Evolutionary conservation across 164 flowering plant genomes (phyloP), one percentile per base, ranked within the genome.

Genomic region (Akebia trifoliata): DNA sequence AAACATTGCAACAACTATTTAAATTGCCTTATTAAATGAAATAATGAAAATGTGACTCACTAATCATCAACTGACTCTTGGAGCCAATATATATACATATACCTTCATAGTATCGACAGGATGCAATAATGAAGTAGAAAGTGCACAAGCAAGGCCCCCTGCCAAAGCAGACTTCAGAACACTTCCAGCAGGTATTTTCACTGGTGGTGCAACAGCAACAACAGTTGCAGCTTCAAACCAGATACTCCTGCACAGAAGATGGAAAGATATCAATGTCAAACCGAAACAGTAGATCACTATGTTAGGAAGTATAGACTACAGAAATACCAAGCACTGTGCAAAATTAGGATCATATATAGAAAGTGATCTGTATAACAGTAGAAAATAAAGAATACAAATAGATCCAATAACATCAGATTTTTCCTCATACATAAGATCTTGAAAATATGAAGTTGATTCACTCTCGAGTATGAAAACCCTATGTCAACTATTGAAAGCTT

Each of bases 221-320:
- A 86, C 92, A 24, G 96, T 86, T 21, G 96, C 99, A 64, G 96
- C 83, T 81, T 90, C 95, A 75, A 90, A 90, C 97, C 97, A 90
- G 45, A 87, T 77, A 68, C 66, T 84, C 82, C 97, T 90, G 82
- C 42, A 61, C 34, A 60, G 3, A 26, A 46, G 4, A 50, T 56
- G 30, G 20, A 40, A 57, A 20, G 38, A 53, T 44, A 42, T 4
- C 9, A 21, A 31, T 22, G 40, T 26, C 17, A 37, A 14, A 40
- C 26, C 15, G 5, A 38, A 11, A 15, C 29, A 30, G 5, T 50
- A 28, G 11, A 38, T 11, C 15, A 24, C 34, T 46, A 34, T 14
- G 6, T 15, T 7, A 39, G 21, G 15, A 15, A 21, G 43, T n/a
- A 26, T 56, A 39, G 24, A 24, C 12, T 25, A n/a, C n/a, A n/a